Percentiles rank a stretch among this genome's conserved stretches.
Conservation (phyloP, 2,329 filamentous ascomycete genomes). For the Paecilomyces sp. region DNA sequence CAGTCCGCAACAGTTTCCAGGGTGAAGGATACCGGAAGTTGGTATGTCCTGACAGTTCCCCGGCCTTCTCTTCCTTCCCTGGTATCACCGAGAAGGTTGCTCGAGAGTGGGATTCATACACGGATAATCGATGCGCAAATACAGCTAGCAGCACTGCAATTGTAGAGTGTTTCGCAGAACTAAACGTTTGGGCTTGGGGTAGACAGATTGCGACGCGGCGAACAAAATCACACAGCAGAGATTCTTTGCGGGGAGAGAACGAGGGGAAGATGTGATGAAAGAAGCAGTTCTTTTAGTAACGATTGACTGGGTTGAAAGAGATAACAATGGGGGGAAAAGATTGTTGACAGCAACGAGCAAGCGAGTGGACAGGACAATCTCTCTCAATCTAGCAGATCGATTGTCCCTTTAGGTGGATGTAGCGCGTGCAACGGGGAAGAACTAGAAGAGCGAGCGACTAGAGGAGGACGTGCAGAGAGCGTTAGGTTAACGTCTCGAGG, state of each 20-base stretch:
- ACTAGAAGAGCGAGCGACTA: not conserved
- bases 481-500: not conserved
- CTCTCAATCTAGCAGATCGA: not conserved
- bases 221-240: too few species aligned
- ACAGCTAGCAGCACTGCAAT: not conserved
- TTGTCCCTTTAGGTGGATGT: not conserved
- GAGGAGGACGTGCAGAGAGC: not conserved
- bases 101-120: not conserved
- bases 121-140: not conserved
- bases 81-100: not conserved
- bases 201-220: not conserved
- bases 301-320: constrained; percentile 2
- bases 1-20: not conserved
- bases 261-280: not conserved
- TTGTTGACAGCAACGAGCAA: constrained; percentile 4
- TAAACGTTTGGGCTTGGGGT: too few species aligned
- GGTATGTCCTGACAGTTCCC: not conserved
- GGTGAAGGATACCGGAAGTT: not conserved
- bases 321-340: not conserved
- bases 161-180: not conserved
- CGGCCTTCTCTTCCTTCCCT: not conserved
- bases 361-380: constrained; percentile 16
- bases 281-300: constrained; percentile 3
- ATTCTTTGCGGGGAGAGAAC: not conserved
- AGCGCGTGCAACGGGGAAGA: not conserved